A percentile compares a stretch with the other conserved stretches of the same genome.
Evolutionary conservation across 352 stramenopile genomes (phyloP).

Genomic region (Phytophthora nicotianae): DNA sequence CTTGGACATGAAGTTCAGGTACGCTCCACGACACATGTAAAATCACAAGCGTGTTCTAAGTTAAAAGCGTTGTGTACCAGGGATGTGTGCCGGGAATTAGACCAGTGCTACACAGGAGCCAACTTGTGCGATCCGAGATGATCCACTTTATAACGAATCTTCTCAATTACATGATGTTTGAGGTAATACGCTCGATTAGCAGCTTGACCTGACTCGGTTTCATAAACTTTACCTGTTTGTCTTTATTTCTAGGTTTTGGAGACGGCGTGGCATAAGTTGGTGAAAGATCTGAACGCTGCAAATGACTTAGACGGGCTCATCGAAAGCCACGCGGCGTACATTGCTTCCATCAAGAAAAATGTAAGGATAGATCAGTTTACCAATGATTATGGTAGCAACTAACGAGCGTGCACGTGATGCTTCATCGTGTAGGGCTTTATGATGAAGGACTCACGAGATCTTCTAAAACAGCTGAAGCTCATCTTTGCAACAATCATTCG

Average conservation of each 20-base stretch:
- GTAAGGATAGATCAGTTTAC: constrained; percentile 34
- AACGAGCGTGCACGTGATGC: constrained; percentile 8
- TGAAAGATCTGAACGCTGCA: constrained; percentile 89
- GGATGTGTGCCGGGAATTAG: constrained; percentile 60
- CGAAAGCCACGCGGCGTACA: constrained; percentile 95
- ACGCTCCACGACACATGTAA: constrained; percentile 1
- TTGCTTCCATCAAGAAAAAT: constrained; percentile 90
- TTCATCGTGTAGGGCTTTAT: constrained; percentile 71
- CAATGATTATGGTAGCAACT: neutral
- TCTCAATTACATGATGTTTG: constrained; percentile 99
- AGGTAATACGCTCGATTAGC: constrained; percentile 48
- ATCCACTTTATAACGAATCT: constrained; percentile 98
- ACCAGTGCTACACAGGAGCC: constrained; percentile 91
- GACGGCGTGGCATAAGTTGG: constrained; percentile 94
- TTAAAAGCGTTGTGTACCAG: constrained; percentile 26
- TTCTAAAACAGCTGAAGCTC: constrained; percentile 79
- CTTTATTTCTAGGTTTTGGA: constrained; percentile 77
- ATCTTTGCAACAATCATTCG: constrained; percentile 85
- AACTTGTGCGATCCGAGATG: constrained; percentile 97
- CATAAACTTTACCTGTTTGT: neutral
- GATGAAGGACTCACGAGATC: constrained; percentile 71
- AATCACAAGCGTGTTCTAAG: constrained; percentile 8
- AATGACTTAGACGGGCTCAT: constrained; percentile 96
- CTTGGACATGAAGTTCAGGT: constrained; percentile 93
- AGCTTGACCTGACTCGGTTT: neutral